Percentiles rank a stretch among this genome's conserved stretches.
These are phyloP conservation scores for Quercus aquifolioides DNA, from an alignment of 306 rosid species.

Conservation along the genomic window DNA sequence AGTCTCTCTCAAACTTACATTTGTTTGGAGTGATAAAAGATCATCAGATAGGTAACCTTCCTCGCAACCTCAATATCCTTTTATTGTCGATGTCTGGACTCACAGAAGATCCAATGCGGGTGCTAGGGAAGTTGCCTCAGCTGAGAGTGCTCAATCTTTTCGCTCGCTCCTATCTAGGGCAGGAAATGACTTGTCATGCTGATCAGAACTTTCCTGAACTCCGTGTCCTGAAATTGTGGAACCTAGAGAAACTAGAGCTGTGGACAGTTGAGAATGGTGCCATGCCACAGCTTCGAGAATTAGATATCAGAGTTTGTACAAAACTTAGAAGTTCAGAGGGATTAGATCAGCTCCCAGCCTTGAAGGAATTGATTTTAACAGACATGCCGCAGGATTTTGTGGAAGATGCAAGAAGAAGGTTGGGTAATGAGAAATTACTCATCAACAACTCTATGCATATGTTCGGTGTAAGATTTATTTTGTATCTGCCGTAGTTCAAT, in stretches of 20 bases:
- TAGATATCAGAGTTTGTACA: background rate
- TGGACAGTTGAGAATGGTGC: background rate
- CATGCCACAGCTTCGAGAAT: background rate
- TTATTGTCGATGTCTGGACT: accelerated
- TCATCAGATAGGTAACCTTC: background rate
- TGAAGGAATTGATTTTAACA: background rate
- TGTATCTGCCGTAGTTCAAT: no score
- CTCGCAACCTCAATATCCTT: no score
- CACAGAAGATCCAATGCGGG: no score
- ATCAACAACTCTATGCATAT: background rate
- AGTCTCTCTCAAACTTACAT: background rate
- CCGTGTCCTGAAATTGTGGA: no score
- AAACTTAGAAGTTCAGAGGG: background rate
- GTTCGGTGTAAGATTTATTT: no score
- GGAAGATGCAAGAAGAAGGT: background rate
- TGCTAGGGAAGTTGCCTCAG: no score
- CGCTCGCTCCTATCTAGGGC: background rate
- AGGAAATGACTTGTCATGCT: background rate
- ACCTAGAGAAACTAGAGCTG: background rate
- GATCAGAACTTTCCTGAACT: background rate
- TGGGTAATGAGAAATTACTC: background rate
- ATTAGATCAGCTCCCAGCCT: background rate
- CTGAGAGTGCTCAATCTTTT: background rate
- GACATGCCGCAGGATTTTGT: background rate
- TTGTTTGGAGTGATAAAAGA: background rate